Evolutionary conservation across 2,329 filamentous ascomycete species (phyloP).

Genomic region (Monosporascus sp.): DNA sequence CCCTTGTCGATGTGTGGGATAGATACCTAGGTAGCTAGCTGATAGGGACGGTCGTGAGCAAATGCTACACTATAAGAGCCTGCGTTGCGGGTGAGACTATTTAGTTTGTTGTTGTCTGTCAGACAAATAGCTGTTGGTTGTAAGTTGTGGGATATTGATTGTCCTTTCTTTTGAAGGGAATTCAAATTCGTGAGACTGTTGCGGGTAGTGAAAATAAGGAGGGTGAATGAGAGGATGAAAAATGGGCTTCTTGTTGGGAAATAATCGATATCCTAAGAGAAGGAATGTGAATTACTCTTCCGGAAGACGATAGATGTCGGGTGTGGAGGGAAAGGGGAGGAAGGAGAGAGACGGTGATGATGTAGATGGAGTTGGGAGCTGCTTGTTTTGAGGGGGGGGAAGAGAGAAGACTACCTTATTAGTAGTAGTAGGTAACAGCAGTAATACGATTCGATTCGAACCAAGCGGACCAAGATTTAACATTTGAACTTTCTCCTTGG

Average conservation of each 20-base stretch:
- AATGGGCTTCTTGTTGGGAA: conserved; percentile 31
- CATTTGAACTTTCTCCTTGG: too few relatives aligned
- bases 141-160: background rate
- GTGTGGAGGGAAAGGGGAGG: conserved; percentile 8
- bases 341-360: conserved; percentile 17
- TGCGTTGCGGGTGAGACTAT: too few relatives aligned
- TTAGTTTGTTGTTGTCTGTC: too few relatives aligned
- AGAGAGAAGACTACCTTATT: conserved; percentile 15
- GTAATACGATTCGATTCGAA: too few relatives aligned
- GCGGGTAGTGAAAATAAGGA: conserved; percentile 31
- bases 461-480: too few relatives aligned
- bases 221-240: conserved; percentile 39
- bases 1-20: background rate
- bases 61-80: background rate
- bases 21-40: too few relatives aligned
- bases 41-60: background rate
- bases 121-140: conserved; percentile 1
- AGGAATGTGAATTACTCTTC: conserved; percentile 25
- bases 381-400: conserved; percentile 13
- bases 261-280: conserved; percentile 25
- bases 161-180: background rate
- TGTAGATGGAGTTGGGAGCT: conserved; percentile 3
- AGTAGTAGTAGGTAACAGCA: conserved; percentile 1
- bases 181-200: conserved; percentile 25
- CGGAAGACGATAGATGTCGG: background rate